Conservation (phyloP, 1,284 basidiomycete species). For the Naganishia sp. region DNA sequence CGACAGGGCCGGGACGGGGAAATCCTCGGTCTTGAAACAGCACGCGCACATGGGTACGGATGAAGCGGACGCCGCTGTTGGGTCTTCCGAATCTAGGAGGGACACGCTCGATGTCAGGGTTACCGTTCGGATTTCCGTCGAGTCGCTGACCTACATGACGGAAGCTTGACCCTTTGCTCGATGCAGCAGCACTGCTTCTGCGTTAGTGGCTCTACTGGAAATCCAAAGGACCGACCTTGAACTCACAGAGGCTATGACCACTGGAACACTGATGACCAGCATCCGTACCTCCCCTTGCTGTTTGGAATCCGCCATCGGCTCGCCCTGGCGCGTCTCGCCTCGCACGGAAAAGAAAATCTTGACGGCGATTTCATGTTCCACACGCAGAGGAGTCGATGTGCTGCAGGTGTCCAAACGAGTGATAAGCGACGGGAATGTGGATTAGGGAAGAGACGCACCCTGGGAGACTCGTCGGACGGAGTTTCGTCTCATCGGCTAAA, state of each 20-base stretch:
- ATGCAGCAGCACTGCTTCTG: conserved; percentile 22
- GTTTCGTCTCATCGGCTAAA: conserved; percentile 17
- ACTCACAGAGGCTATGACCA: conserved; percentile 17
- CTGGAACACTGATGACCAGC: conserved; percentile 19
- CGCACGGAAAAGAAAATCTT: conserved; percentile 10
- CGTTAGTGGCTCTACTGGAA: background rate
- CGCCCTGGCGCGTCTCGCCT: background rate
- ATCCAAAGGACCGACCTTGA: background rate
- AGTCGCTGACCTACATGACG: conserved; percentile 9
- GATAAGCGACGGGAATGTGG: background rate
- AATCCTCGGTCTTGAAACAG: conserved; percentile 11
- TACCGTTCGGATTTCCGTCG: background rate
- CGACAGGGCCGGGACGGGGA: background rate
- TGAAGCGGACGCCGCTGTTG: background rate
- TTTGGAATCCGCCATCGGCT: conserved; percentile 1
- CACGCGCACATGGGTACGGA: conserved; percentile 17
- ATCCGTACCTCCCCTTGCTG: conserved; percentile 16
- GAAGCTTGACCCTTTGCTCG: conserved; percentile 21
- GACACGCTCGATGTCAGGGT: background rate
- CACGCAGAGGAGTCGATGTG: conserved; percentile 9
- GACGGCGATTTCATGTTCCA: conserved; percentile 7
- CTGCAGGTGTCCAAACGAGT: background rate
- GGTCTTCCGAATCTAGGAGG: background rate
- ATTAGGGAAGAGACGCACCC: conserved; percentile 2
- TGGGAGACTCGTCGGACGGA: conserved; percentile 8